Base-by-base conservation (phyloP, 2,329 filamentous ascomycete species). In the Alternaria brassicae region DNA sequence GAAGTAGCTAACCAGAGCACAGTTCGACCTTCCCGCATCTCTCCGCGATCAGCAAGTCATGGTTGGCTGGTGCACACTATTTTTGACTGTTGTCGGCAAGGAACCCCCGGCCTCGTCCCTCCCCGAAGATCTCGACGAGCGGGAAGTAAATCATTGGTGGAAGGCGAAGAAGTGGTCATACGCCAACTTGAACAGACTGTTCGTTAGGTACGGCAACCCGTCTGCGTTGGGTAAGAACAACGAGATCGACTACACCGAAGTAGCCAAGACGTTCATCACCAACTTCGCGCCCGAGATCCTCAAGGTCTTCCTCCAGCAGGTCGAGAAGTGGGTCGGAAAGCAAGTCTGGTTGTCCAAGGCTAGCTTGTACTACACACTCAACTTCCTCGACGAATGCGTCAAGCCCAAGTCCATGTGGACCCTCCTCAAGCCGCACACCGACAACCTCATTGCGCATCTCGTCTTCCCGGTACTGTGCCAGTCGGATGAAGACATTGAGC, bases 101-200 rank as follows among this genome's bases (percentile, higher is more conserved):
- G 82, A 89, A 21, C 88, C 91, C 34, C 95, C 95, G 4, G 85
- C 90, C 56, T 88, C 85, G 68, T 90, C 93, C 34, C 89, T 98
- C 85, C 79, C 84, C 58, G 92, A 96, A 60, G 91, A 91, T 61
- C 81, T 90, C 52, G 88, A 92, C 58, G 94, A 98, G 74, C 88
- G 95, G 58, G 95, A 98, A 79, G 87, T 90, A 72, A 93, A 97
- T 76, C 93, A 97, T 78, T 99, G 95, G 94, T 99, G 94, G 94
- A 99, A 98, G 83, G 91, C 93, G 65, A 98, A 98, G 88, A 99
- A 99, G 81, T 98, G 95, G 95, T 91, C 94, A 13, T 99, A 97
- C 79, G 96, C 95, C 73, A 98, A 98, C 79, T 81, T 99, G 70
- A 99, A 99, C 81, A 88, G 95, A 63, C 86, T 99, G 17, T 99